phyloP scores from a whole-genome alignment of 2,329 filamentous ascomycete species.

The Botryotinia globosa region DNA sequence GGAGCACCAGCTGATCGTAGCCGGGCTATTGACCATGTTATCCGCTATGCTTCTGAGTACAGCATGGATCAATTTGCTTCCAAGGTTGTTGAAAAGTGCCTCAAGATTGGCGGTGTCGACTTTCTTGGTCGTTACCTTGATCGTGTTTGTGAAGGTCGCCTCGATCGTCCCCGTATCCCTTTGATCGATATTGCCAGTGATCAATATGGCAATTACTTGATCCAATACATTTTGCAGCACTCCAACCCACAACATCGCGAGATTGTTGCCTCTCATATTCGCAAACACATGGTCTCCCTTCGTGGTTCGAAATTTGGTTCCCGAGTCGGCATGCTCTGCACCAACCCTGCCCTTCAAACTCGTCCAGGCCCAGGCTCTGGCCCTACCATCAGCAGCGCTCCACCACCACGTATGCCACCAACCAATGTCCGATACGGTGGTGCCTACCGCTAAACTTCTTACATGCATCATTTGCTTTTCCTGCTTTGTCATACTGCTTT shows the following conservation, averaged over 20 bases:
- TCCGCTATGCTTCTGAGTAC: conserved; percentile 90
- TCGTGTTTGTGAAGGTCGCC: conserved; percentile 86
- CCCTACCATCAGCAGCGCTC: conserved; percentile 52
- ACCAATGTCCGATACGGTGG: conserved; percentile 55
- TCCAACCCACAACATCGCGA: conserved; percentile 85
- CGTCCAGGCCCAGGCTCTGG: conserved; percentile 82
- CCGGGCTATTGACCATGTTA: conserved; percentile 91
- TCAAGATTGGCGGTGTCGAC: conserved; percentile 90
- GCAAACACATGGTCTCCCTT: conserved; percentile 99
- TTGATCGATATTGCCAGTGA: conserved; percentile 98
- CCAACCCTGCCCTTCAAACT: conserved; percentile 85
- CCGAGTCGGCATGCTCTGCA: conserved; percentile 97
- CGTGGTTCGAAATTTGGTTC: conserved; percentile 98
- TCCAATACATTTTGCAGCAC: conserved; percentile 95
- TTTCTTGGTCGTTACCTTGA: conserved; percentile 92
- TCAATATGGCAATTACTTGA: conserved; percentile 97
- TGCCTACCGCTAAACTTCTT: conserved; percentile 52
- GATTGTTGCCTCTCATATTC: conserved; percentile 87
- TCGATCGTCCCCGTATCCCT: conserved; percentile 90
- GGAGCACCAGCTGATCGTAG: conserved; percentile 87
- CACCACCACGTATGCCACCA: conserved; percentile 53
- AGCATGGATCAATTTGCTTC: conserved; percentile 99
- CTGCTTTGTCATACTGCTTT: conserved; percentile 34
- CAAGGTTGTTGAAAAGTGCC: conserved; percentile 97
- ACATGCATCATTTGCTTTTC: conserved; percentile 25